Base-by-base conservation (phyloP, 202 grass and related monocot genomes). In the Dendrocalamus latiflorus region DNA sequence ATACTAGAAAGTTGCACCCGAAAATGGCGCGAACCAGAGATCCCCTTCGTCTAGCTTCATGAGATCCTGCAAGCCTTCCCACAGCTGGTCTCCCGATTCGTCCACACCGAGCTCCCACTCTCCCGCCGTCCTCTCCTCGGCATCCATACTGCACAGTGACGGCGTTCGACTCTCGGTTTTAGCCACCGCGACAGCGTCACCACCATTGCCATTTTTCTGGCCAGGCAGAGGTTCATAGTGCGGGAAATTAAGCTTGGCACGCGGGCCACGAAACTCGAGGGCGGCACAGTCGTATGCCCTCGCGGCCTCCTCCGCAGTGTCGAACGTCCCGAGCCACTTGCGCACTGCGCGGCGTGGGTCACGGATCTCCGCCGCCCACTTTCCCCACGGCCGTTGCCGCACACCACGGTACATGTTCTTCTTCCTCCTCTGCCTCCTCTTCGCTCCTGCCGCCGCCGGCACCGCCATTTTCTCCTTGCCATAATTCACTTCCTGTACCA, bases 301-400 rank as follows among this genome's bases (percentile, higher is more conserved):
- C 22, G 85, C 85, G 38, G 91, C 91, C 36, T 88, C 88, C 86
- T 90, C 91, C 0, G 91, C 91, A 5, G 88, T 90, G 79, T 86
- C 55, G 85, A 93, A 93, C 11, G 82, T 93, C 42, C 91, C 88
- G 10, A 93, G 86, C 88, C 91, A 93, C 80, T 77, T 76, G 37
- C 88, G 88, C 70, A 62, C 83, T 14, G 88, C 85, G 63, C 57
- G 75, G 34, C 70, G 84, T 15, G 94, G 94, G 81, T 97, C 91
- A 6, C 94, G 60, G 70, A 97, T 97, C 89, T 97, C 94, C 10
- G 94, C 91, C 10, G 94, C 94, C 94, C 94, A 97, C 80, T 97
- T 97, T 21, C 94, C 94, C 94, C 94, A 97, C 10, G 94, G 94
- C 69, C 94, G 88, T 76, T 97, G 94, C 74, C 94, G 95, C 56